These are phyloP conservation scores for Monosporascus sp. DNA, from an alignment of 2,329 filamentous ascomycete species.

Conservation along the genomic window DNA sequence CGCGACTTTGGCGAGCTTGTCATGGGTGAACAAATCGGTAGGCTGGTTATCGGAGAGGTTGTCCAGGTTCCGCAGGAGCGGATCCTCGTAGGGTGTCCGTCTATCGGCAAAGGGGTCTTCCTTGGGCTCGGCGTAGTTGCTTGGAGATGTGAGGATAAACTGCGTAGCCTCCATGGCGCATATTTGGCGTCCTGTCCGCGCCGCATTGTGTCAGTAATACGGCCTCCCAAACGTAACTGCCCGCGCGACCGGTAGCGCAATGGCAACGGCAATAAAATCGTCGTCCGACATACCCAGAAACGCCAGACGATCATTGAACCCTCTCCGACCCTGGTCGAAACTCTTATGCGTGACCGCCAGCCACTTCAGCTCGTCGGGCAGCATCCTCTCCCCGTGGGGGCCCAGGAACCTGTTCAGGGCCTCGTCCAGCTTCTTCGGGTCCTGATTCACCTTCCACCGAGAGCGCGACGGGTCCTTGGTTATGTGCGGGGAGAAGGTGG, in stretches of 20 bases:
- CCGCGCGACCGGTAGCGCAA: background rate
- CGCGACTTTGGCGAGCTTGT: conserved; percentile 64
- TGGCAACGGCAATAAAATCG: background rate
- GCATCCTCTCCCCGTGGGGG: conserved; percentile 61
- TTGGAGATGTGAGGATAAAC: conserved; percentile 53
- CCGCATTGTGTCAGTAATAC: conserved; percentile 5
- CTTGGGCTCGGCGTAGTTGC: conserved; percentile 17
- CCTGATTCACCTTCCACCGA: conserved; percentile 66
- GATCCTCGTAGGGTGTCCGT: conserved; percentile 63
- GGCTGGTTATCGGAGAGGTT: conserved; percentile 63
- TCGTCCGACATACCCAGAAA: conserved; percentile 63
- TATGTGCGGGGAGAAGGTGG: conserved; percentile 58
- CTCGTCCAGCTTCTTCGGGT: conserved; percentile 67
- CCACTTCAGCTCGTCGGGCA: conserved; percentile 94
- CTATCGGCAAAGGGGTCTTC: conserved; percentile 42
- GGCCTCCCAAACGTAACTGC: background rate
- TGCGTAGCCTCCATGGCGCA: conserved; percentile 40
- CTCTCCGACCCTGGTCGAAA: conserved; percentile 89
- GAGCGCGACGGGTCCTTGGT: conserved; percentile 49
- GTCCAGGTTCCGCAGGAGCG: conserved; percentile 65
- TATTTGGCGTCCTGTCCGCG: conserved; percentile 23
- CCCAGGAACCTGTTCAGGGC: conserved; percentile 77
- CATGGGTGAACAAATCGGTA: conserved; percentile 55
- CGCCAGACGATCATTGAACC: conserved; percentile 91
- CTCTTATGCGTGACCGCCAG: conserved; percentile 96